phyloP scores from a whole-genome alignment of 495 filamentous ascomycete species.

The Penicillium dipodomyicola region DNA sequence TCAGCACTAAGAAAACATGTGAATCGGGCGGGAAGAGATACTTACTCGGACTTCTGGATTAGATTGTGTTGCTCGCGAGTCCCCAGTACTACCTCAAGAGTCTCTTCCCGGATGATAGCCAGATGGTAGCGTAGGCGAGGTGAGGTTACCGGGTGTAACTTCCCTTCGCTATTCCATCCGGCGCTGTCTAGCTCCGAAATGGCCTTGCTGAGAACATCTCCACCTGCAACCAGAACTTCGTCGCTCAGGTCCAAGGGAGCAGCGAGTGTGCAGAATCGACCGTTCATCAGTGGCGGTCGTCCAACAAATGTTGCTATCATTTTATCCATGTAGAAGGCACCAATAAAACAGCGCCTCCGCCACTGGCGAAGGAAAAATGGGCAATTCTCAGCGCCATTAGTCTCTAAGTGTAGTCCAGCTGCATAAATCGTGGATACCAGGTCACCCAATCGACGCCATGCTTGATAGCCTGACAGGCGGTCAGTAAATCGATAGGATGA shows the following conservation, averaged over 20 bases:
- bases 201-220: constrained; percentile 38
- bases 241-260: constrained; percentile 59
- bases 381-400: constrained; percentile 37
- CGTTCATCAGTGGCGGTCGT: constrained; percentile 54
- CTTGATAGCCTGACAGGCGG: constrained; percentile 40
- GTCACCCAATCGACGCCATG: constrained; percentile 55
- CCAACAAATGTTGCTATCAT: constrained; percentile 53
- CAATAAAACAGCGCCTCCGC: constrained; percentile 51
- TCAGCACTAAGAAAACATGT: not conserved
- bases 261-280: constrained; percentile 53
- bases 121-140: constrained; percentile 51
- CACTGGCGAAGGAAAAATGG: constrained; percentile 53
- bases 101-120: constrained; percentile 52
- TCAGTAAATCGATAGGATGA: constrained; percentile 8
- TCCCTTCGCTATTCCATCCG: constrained; percentile 53
- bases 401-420: constrained; percentile 57
- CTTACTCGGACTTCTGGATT: constrained; percentile 47
- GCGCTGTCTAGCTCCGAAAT: constrained; percentile 45
- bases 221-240: constrained; percentile 48
- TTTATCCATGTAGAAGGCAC: constrained; percentile 54
- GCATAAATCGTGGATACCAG: constrained; percentile 53
- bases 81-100: constrained; percentile 58
- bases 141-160: constrained; percentile 39
- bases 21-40: not conserved
- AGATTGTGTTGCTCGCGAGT: constrained; percentile 39